A percentile compares a stretch with the other conserved stretches of the same genome.
These are phyloP conservation scores for Leucoagaricus sp. DNA, from an alignment of 1,284 basidiomycete species.

Conservation along the genomic window DNA sequence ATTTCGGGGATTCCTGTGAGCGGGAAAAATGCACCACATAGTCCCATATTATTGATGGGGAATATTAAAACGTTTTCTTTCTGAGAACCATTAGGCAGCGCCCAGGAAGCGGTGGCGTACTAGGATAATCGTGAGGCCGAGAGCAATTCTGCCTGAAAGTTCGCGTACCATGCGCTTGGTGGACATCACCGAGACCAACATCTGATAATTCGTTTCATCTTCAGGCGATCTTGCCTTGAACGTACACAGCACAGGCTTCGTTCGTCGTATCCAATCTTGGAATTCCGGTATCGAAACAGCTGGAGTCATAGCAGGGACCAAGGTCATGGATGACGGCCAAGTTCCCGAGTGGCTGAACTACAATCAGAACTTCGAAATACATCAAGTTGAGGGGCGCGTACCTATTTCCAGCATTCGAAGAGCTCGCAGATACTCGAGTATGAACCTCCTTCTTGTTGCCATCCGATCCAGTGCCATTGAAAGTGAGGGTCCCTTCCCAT, in stretches of 20 bases:
- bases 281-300: slow-evolving; percentile 43
- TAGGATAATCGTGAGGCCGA: slow-evolving; percentile 24
- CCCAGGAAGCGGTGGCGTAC: slow-evolving; percentile 62
- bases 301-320: slow-evolving; percentile 39
- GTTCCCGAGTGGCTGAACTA: slow-evolving; percentile 1
- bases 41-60: slow-evolving; percentile 31
- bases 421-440: slow-evolving; percentile 40
- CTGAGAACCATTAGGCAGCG: slow-evolving; percentile 41
- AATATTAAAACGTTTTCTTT: slow-evolving; percentile 57
- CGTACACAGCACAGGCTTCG: slow-evolving; percentile 36
- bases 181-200: slow-evolving; percentile 42
- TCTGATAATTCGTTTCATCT: slow-evolving; percentile 35
- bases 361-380: not conserved
- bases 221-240: slow-evolving; percentile 30
- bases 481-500: slow-evolving; percentile 58
- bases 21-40: slow-evolving; percentile 58
- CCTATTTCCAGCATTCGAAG: slow-evolving; percentile 31
- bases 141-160: not conserved
- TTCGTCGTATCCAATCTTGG: slow-evolving; percentile 49
- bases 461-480: slow-evolving; percentile 42
- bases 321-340: slow-evolving; percentile 5
- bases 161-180: slow-evolving; percentile 43
- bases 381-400: slow-evolving; percentile 23
- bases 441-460: slow-evolving; percentile 48
- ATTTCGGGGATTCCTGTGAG: slow-evolving; percentile 57